Evolutionary conservation across 805 yeast genomes (phyloP), one percentile per base, ranked within the genome.

Genomic region (Cyberlindnera maritima): DNA sequence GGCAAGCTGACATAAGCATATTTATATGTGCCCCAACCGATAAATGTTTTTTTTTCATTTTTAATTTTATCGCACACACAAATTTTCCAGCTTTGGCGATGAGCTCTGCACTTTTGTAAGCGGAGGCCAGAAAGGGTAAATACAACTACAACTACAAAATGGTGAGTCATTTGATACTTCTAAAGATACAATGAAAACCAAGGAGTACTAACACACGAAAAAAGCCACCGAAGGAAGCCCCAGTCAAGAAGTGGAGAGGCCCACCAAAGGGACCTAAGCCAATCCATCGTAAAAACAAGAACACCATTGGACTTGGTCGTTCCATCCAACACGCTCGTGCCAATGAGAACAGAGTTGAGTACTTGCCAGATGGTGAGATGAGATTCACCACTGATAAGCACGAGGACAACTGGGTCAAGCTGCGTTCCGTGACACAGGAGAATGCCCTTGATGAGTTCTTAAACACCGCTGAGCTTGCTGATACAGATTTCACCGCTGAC

Each of bases 401-500:
- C 56, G 95, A 88, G 62, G 95, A 89, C 13, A 78, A 76, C 52
- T 89, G 96, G 95, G 95, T 88, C 43, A 88, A 90, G 54, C 70
- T 94, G 61, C 80, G 94, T 63, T 90, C 97, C 2, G 95, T 94
- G 14, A 94, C 98, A 0, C 98, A 94, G 60, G 98, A 94, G 65
- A 80, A 85, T 56, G 85, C 97, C 1, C 69, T 94, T 47, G 98
- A 94, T 68, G 99, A 94, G 68, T 91, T 94, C 66, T 77, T 94
- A 60, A 85, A 83, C 61, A 92, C 97, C 8, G 99, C 99, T 1
- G 96, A 89, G 65, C 77, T 94, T 48, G 97, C 97, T 2, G 96
- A 90, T 62, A 90, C 92, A 18, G 98, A 94, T 69, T 94, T 94
- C 69, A 83, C 96, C 9, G 97, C 98, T 3, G 97, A 92, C 56